Evolutionary conservation across 371 early-diverging fungal species (phyloP).

Genomic region (Entomophthora muscae): DNA sequence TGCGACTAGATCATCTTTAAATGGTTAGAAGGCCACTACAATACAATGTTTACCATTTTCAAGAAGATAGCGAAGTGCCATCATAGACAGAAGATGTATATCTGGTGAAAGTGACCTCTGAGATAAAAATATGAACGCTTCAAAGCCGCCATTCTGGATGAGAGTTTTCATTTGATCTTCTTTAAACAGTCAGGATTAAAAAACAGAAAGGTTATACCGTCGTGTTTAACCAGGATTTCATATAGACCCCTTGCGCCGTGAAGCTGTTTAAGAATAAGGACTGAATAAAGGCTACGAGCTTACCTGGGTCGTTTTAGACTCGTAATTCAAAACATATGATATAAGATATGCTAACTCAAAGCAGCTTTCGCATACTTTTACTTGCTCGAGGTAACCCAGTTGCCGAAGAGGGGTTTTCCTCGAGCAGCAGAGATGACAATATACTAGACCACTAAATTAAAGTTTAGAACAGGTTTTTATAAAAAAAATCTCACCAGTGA

Average conservation of each 20-base stretch:
- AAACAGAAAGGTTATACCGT: neutral
- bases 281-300: neutral
- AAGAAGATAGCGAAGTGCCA: neutral
- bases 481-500: neutral
- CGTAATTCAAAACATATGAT: neutral
- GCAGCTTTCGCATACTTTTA: constrained; percentile 1
- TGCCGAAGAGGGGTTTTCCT: constrained; percentile 2
- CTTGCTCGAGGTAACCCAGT: neutral
- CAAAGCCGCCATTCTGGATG: neutral
- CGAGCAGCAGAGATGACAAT: constrained; percentile 5
- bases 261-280: neutral
- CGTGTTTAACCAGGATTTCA: neutral
- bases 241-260: neutral
- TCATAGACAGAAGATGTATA: neutral
- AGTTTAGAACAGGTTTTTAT: neutral
- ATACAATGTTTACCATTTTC: neutral
- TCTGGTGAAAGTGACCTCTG: constrained; percentile 3
- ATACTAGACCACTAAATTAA: neutral
- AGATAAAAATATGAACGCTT: neutral
- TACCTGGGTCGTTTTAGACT: constrained; percentile 3
- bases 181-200: neutral
- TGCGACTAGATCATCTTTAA: neutral
- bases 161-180: neutral
- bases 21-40: neutral
- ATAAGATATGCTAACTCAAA: neutral